Evolutionary conservation across 305 asterid species (phyloP), one percentile per base, ranked within the genome.

Genomic region (Plantago rigida): DNA sequence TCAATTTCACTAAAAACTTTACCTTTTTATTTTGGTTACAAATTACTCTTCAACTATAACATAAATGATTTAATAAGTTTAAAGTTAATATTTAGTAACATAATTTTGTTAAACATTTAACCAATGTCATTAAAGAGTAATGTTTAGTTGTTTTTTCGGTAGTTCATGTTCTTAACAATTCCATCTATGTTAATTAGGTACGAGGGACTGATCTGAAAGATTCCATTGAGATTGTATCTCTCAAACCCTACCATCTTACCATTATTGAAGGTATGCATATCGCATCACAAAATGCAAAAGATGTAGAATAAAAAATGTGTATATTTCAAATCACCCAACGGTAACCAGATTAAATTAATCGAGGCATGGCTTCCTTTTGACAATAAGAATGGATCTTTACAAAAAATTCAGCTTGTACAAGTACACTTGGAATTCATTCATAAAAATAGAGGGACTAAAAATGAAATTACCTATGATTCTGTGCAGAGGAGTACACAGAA

Each of bases 401-500:
- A 22, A 22, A 31, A 36, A 36, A 36, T 8, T 2, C 6, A 36
- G 10, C 2, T 0, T n/a, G 9, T 14, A n/a, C 1, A 6, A 60
- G 47, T 50, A 34, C 1, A 0, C 26, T 44, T 24, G 67, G 26
- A 48, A 66, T 49, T 56, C 26, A 8, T 14, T 56, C 26, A 8
- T 14, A 5, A 62, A 22, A 65, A 19, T 2, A 10, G 1, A 57
- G 54, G 68, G 51, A 59, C 22, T 34, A 13, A 22, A 62, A 14
- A 0, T 13, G 10, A 46, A 55, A 57, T 51, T 29, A 50, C 3
- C 0, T 8, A 1, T 58, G 9, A 67, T 68, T 63, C 36, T 47
- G 36, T 71, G 71, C 79, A 88, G 96, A 84, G 79, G 87, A 86
- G 59, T 88, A 86, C 82, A 81, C 84, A 56, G 93, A 85, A 74